Evolutionary conservation across 495 filamentous ascomycete genomes (phyloP).

Genomic region (Annulohypoxylon maeteangense): DNA sequence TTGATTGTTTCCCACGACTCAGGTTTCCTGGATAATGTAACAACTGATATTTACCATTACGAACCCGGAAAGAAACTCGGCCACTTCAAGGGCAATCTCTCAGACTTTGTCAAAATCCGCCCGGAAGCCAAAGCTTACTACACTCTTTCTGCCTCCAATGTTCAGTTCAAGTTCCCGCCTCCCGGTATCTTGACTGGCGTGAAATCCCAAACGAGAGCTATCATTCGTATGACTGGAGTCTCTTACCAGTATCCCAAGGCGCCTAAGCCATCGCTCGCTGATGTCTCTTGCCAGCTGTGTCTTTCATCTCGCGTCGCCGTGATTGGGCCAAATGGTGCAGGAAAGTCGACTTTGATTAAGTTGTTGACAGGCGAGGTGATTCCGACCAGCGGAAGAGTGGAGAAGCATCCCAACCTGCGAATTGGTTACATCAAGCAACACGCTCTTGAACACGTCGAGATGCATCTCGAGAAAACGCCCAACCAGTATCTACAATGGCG

Average conservation of each 20-base stretch:
- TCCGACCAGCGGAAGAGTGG: conserved; percentile 86
- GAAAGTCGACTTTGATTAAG: conserved; percentile 98
- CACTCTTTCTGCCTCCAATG: conserved; percentile 87
- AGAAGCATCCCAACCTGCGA: conserved; percentile 98
- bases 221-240: conserved; percentile 92
- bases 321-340: conserved; percentile 96
- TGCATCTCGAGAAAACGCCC: conserved; percentile 99
- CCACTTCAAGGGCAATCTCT: conserved; percentile 93
- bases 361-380: conserved; percentile 95
- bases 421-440: conserved; percentile 99
- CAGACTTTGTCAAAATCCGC: conserved; percentile 88
- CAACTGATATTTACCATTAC: conserved; percentile 99
- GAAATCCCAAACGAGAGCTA: conserved; percentile 91
- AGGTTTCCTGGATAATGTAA: conserved; percentile 94
- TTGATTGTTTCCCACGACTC: conserved; percentile 99
- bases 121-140: conserved; percentile 99
- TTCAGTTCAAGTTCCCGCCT: conserved; percentile 97
- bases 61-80: conserved; percentile 93
- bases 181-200: conserved; percentile 95
- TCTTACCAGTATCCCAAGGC: conserved; percentile 91
- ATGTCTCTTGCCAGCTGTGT: conserved; percentile 85
- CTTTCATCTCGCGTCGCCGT: conserved; percentile 95
- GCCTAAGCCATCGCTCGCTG: conserved; percentile 83
- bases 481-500: conserved; percentile 99
- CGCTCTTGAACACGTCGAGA: conserved; percentile 97